Evolutionary conservation across 305 asterid genomes (phyloP).

Genomic region (Fraxinus xanthoxyloides): DNA sequence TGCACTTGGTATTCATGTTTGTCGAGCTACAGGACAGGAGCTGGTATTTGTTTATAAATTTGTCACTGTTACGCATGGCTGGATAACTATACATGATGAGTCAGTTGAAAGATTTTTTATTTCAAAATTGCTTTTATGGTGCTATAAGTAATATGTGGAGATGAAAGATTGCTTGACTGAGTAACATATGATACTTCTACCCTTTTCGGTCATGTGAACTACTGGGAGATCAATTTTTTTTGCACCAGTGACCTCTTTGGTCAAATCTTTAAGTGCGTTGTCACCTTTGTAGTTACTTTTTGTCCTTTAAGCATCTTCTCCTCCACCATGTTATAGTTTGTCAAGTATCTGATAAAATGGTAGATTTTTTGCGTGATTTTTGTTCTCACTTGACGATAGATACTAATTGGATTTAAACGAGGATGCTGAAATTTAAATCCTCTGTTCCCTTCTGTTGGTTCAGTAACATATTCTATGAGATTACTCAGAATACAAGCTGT

Average conservation of each 20-base stretch:
- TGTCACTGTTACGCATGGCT: neutral
- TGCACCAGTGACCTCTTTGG: neutral
- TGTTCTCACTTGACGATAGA: neutral
- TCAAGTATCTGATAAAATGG: neutral
- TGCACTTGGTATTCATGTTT: constrained; percentile 88
- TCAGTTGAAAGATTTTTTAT: constrained; percentile 10
- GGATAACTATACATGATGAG: neutral
- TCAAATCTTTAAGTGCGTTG: neutral
- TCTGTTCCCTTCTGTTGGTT: constrained; percentile 12
- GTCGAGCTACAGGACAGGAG: constrained; percentile 99
- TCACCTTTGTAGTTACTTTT: neutral
- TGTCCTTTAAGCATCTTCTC: neutral
- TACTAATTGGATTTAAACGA: neutral
- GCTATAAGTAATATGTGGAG: neutral
- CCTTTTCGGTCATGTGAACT: neutral
- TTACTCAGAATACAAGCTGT: constrained; percentile 7
- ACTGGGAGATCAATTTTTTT: neutral
- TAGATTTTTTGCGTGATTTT: neutral
- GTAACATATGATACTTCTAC: neutral
- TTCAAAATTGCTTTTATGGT: neutral
- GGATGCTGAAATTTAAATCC: constrained; percentile 4
- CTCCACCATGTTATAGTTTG: neutral
- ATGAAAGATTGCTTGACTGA: constrained; percentile 1
- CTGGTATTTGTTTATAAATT: constrained; percentile 49
- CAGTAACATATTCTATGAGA: constrained; percentile 6